Evolutionary conservation across 2,329 filamentous ascomycete genomes (phyloP).

Genomic region (Catunica adiposa): DNA sequence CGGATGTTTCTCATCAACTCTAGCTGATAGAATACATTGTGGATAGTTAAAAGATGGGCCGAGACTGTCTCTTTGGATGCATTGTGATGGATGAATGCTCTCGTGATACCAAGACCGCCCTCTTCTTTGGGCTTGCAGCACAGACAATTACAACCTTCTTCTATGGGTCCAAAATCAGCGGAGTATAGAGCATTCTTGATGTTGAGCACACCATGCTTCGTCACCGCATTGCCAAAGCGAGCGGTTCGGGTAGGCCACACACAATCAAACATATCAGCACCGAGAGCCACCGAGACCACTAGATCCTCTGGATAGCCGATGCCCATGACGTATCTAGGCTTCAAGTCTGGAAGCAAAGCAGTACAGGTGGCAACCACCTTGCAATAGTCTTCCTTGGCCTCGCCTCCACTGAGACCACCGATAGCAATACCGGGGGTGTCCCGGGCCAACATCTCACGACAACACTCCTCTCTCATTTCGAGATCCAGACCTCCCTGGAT

Average conservation of each 20-base stretch:
- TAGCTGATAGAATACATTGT: constrained; percentile 89
- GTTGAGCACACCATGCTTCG: constrained; percentile 65
- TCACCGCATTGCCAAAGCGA: constrained; percentile 89
- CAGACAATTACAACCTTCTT: constrained; percentile 64
- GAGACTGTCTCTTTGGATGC: constrained; percentile 89
- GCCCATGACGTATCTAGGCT: constrained; percentile 98
- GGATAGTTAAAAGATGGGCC: constrained; percentile 70
- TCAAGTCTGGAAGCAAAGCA: constrained; percentile 64
- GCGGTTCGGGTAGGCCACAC: constrained; percentile 96
- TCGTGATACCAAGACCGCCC: constrained; percentile 64
- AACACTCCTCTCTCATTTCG: constrained; percentile 70
- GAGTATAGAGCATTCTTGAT: constrained; percentile 53
- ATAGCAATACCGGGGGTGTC: constrained; percentile 95
- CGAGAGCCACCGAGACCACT: constrained; percentile 80
- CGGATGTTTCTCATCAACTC: constrained; percentile 63
- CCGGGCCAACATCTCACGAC: constrained; percentile 68
- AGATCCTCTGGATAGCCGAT: constrained; percentile 95
- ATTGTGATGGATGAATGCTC: constrained; percentile 82
- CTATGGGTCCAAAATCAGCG: constrained; percentile 67
- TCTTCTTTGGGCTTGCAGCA: constrained; percentile 53
- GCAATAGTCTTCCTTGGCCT: constrained; percentile 87
- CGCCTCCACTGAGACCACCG: constrained; percentile 82
- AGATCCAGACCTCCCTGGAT: constrained; percentile 91
- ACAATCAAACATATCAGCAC: constrained; percentile 98
- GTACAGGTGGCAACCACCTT: constrained; percentile 80